A percentile compares a stretch with the other conserved stretches of the same genome.
phyloP scores from a whole-genome alignment of 371 early-diverging fungal species.

The Mucor indicus region DNA sequence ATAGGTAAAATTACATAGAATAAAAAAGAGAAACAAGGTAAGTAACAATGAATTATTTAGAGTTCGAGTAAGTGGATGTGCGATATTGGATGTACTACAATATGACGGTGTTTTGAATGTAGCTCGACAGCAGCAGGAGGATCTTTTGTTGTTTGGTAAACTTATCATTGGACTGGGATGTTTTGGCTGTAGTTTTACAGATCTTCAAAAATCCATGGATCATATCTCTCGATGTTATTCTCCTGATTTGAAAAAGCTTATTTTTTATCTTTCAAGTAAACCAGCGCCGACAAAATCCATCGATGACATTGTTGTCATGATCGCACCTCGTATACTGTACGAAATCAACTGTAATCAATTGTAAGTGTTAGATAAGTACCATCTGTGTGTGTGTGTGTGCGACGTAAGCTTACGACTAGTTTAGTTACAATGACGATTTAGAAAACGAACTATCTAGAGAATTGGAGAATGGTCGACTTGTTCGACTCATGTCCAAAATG shows the following conservation, averaged over 20 bases:
- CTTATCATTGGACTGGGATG: constrained; percentile 78
- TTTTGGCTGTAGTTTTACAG: constrained; percentile 62
- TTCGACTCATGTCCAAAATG: constrained; percentile 83
- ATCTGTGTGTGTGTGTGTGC: too few relatives aligned
- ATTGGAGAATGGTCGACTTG: constrained; percentile 87
- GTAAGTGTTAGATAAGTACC: constrained; percentile 52
- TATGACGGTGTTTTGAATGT: constrained; percentile 63
- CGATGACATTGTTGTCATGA: constrained; percentile 82
- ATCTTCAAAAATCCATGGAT: constrained; percentile 73
- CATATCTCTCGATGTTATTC: constrained; percentile 72
- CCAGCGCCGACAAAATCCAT: constrained; percentile 72
- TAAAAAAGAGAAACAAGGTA: background rate
- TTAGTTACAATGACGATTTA: constrained; percentile 73
- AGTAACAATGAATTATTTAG: constrained; percentile 25
- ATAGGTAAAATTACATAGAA: constrained; percentile 52
- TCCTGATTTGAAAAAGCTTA: constrained; percentile 75
- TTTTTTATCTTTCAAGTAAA: constrained; percentile 76
- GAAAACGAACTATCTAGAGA: constrained; percentile 77
- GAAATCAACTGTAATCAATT: constrained; percentile 73
- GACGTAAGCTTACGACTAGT: background rate
- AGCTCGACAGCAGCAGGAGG: constrained; percentile 74
- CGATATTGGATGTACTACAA: constrained; percentile 79
- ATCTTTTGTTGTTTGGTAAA: constrained; percentile 85
- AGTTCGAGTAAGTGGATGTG: constrained; percentile 77
- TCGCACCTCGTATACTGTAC: constrained; percentile 72